Conservation (phyloP, 768 basidiomycete genomes). For the Tylopilus subfusipes region DNA sequence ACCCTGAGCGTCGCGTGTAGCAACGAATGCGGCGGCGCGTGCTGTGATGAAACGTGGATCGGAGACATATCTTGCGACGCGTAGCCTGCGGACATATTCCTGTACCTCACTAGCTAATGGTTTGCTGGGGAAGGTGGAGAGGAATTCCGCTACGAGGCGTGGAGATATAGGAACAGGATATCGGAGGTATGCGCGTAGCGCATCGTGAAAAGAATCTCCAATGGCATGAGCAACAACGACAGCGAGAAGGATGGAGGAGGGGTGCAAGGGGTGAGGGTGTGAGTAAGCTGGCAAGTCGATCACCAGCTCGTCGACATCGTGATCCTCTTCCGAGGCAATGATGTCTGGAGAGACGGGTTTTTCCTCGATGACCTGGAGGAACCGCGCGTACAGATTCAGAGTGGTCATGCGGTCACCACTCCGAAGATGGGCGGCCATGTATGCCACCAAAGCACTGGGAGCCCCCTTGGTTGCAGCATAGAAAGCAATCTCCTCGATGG, state of each 20-base stretch:
- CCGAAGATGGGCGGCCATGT: constrained; percentile 46
- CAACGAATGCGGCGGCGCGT: constrained; percentile 47
- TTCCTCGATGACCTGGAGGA: constrained; percentile 24
- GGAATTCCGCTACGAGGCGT: constrained; percentile 37
- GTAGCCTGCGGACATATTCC: constrained; percentile 46
- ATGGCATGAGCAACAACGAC: constrained; percentile 62
- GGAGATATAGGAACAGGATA: constrained; percentile 37
- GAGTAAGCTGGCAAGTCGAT: constrained; percentile 20
- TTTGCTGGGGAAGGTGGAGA: constrained; percentile 36
- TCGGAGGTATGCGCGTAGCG: constrained; percentile 43
- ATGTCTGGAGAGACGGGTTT: constrained; percentile 17
- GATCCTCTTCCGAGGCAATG: constrained; percentile 11
- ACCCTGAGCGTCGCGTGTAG: constrained; percentile 25
- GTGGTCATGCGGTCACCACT: constrained; percentile 40
- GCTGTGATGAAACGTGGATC: constrained; percentile 47
- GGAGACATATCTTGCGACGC: constrained; percentile 48
- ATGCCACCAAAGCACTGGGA: constrained; percentile 46
- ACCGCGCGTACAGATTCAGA: constrained; percentile 44
- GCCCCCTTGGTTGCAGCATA: constrained; percentile 43
- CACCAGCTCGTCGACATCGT: constrained; percentile 25
- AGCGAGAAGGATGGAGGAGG: constrained; percentile 44
- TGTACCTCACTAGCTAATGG: constrained; percentile 41
- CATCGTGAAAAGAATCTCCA: constrained; percentile 52
- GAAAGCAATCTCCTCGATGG: constrained; percentile 48
- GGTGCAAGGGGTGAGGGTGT: constrained; percentile 10